Percentiles rank a stretch among this genome's conserved stretches.
Conservation (phyloP, 2,329 filamentous ascomycete genomes). For the Corinectria fuckeliana region DNA sequence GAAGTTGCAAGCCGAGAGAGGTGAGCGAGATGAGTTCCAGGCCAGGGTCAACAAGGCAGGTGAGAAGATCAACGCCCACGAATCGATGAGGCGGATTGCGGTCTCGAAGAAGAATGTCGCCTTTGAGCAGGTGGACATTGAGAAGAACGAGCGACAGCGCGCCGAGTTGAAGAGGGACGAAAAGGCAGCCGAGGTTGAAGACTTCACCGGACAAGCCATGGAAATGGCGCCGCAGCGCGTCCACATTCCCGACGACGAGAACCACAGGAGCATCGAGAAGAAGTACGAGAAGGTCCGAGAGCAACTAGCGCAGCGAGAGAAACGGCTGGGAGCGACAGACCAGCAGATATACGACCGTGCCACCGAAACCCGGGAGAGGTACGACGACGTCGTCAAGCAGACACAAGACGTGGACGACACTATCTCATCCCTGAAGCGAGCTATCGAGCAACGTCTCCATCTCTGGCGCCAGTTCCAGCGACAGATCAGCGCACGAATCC, state of each 20-base stretch:
- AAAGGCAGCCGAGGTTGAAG: constrained; percentile 55
- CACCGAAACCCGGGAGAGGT: constrained; percentile 48
- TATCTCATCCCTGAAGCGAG: constrained; percentile 56
- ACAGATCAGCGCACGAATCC: constrained; percentile 83
- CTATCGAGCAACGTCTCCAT: constrained; percentile 71
- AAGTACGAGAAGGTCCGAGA: constrained; percentile 62
- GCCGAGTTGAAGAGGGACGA: constrained; percentile 56
- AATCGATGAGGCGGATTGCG: constrained; percentile 58
- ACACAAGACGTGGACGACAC: constrained; percentile 50
- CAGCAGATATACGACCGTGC: constrained; percentile 66
- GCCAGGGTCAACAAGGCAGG: constrained; percentile 61
- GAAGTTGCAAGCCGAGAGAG: constrained; percentile 40
- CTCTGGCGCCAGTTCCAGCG: constrained; percentile 85
- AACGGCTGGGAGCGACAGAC: constrained; percentile 67
- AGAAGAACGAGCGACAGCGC: constrained; percentile 52
- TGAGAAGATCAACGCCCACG: constrained; percentile 56
- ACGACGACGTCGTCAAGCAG: constrained; percentile 51
- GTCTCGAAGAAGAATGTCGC: constrained; percentile 69
- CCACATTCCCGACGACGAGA: constrained; percentile 69
- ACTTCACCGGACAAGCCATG: constrained; percentile 62
- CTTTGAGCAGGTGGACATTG: constrained; percentile 57
- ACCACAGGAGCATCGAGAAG: constrained; percentile 59
- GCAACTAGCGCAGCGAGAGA: constrained; percentile 64
- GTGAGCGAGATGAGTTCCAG: constrained; percentile 50
- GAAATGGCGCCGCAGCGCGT: constrained; percentile 62